Conservation (phyloP, 1,284 basidiomycete species). For the Austroboletus olivaceoglutinosus region DNA sequence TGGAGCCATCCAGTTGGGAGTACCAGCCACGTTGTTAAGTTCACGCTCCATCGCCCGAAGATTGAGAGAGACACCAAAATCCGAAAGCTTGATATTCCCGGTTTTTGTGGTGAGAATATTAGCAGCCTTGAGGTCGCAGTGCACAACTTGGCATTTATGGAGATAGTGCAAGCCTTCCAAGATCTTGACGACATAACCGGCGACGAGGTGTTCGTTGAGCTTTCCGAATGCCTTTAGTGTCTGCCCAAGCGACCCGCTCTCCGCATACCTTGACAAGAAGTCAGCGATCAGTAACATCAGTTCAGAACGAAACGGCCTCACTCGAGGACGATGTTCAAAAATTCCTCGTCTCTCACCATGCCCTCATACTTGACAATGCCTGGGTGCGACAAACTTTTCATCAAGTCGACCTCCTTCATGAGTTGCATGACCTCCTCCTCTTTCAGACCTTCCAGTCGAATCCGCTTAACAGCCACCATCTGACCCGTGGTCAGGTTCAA, state of each 20-base stretch:
- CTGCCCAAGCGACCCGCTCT: constrained; percentile 90
- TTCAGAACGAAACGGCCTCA: constrained; percentile 43
- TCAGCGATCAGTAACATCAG: constrained; percentile 16
- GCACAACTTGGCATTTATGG: constrained; percentile 78
- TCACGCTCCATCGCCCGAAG: constrained; percentile 93
- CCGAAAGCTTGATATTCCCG: constrained; percentile 96
- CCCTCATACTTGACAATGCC: constrained; percentile 96
- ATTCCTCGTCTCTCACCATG: constrained; percentile 86
- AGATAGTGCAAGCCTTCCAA: constrained; percentile 90
- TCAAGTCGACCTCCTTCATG: constrained; percentile 88
- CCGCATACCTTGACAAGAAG: constrained; percentile 66
- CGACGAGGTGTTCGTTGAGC: constrained; percentile 85
- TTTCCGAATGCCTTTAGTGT: constrained; percentile 90
- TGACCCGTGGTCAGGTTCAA: constrained; percentile 90
- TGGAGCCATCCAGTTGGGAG: constrained; percentile 98
- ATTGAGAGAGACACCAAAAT: constrained; percentile 98
- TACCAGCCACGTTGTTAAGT: constrained; percentile 86
- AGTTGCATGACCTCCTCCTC: constrained; percentile 84
- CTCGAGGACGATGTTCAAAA: constrained; percentile 90
- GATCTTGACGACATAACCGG: constrained; percentile 90
- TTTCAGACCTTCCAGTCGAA: constrained; percentile 81
- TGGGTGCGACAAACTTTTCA: constrained; percentile 86
- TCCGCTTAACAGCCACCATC: constrained; percentile 94
- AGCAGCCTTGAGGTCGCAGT: constrained; percentile 96
- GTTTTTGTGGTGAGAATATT: constrained; percentile 97